Conservation (phyloP, 2,329 filamentous ascomycete genomes). For the Camptophora hylomeconis region DNA sequence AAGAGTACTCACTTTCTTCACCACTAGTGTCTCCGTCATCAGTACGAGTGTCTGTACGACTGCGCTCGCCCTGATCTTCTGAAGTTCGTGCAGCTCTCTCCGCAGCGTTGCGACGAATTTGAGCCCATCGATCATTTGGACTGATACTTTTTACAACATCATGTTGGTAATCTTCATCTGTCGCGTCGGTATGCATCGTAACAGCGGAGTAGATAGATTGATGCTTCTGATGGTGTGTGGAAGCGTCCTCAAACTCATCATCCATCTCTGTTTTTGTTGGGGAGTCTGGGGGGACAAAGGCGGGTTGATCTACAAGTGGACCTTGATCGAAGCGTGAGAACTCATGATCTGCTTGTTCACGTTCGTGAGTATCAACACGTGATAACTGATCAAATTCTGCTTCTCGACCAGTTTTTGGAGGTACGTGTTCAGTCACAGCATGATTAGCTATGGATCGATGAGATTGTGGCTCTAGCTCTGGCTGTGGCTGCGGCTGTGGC, state of each 20-base stretch:
- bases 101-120: constrained; percentile 88
- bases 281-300: constrained; percentile 55
- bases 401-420: constrained; percentile 32
- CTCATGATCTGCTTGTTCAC: constrained; percentile 31
- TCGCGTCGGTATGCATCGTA: constrained; percentile 7
- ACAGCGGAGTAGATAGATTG: constrained; percentile 8
- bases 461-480: too few species aligned
- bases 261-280: constrained; percentile 21
- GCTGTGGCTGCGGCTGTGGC: too few species aligned
- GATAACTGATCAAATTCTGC: constrained; percentile 45
- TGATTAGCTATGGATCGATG: too few species aligned
- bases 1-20: constrained; percentile 66
- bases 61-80: constrained; percentile 43
- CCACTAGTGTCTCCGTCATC: constrained; percentile 87
- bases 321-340: constrained; percentile 74
- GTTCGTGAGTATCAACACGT: constrained; percentile 41
- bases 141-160: constrained; percentile 10
- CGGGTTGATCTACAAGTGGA: constrained; percentile 72
- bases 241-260: constrained; percentile 5
- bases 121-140: constrained; percentile 75
- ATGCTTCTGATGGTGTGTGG: constrained; percentile 15
- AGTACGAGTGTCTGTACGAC: constrained; percentile 45
- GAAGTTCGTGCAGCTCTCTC: constrained; percentile 57
- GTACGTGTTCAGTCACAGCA: too few species aligned
- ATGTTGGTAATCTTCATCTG: constrained; percentile 16